A percentile compares a stretch with the other conserved stretches of the same genome.
Conservation (phyloP, 2,329 filamentous ascomycete genomes). For the Thermothelomyces thermophilus region DNA sequence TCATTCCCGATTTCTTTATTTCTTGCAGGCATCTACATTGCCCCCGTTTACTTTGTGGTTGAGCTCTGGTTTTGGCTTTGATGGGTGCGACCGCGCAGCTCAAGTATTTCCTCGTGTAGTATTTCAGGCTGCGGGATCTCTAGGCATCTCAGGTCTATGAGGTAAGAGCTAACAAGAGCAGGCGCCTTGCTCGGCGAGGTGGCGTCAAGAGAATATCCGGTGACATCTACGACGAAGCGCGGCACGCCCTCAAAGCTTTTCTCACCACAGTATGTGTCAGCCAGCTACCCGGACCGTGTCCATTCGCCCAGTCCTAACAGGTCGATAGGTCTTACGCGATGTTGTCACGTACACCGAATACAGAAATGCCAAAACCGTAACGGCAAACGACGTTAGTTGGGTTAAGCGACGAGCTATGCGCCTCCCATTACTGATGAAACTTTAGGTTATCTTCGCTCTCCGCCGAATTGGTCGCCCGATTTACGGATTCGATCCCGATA, state of each 20-base stretch:
- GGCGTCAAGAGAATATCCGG: constrained; percentile 69
- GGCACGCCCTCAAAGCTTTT: constrained; percentile 43
- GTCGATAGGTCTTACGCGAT: constrained; percentile 43
- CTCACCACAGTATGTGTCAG: constrained; percentile 39
- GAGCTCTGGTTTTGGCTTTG: too few relatives aligned
- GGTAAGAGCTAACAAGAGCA: constrained; percentile 24
- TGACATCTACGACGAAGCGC: constrained; percentile 55
- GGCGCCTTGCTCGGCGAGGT: constrained; percentile 66
- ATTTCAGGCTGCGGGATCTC: not conserved
- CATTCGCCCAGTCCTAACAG: constrained; percentile 11
- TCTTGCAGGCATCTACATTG: too few relatives aligned
- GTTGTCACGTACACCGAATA: constrained; percentile 49
- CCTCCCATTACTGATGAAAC: constrained; percentile 2
- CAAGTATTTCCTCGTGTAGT: too few relatives aligned
- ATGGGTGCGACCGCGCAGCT: too few relatives aligned
- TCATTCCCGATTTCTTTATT: too few relatives aligned
- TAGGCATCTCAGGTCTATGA: not conserved
- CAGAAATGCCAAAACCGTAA: constrained; percentile 54
- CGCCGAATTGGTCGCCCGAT: constrained; percentile 44
- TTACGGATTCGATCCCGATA: constrained; percentile 51
- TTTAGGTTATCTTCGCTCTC: constrained; percentile 49
- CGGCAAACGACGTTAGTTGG: constrained; percentile 50
- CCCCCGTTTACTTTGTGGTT: too few relatives aligned
- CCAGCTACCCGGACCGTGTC: not conserved
- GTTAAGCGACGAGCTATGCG: not conserved